A percentile compares a stretch with the other conserved stretches of the same genome.
phyloP scores from a whole-genome alignment of 768 basidiomycete genomes.

The Lactarius sanguifluus region DNA sequence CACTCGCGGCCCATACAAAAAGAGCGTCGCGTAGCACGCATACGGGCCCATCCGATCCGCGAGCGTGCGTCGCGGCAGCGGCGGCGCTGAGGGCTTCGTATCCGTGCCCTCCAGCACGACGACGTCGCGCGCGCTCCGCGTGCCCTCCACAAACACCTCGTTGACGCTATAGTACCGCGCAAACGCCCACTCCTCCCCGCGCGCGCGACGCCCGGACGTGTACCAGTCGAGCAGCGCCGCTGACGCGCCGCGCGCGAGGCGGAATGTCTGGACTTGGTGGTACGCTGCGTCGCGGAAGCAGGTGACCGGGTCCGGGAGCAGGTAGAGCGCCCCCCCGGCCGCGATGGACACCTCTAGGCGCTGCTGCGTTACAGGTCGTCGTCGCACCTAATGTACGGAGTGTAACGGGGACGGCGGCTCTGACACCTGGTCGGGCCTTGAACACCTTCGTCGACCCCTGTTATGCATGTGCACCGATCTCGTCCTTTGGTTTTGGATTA shows the following conservation, averaged over 20 bases:
- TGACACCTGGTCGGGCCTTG: conserved; percentile 67
- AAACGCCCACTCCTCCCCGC: conserved; percentile 90
- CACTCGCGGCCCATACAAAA: conserved; percentile 72
- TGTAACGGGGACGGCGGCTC: conserved; percentile 43
- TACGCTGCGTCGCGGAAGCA: conserved; percentile 87
- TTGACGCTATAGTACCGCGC: conserved; percentile 82
- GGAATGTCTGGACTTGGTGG: conserved; percentile 79
- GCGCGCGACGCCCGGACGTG: conserved; percentile 80
- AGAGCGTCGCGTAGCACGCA: conserved; percentile 84
- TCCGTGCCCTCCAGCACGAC: conserved; percentile 56
- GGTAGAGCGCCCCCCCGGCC: conserved; percentile 58
- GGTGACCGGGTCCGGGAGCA: conserved; percentile 91
- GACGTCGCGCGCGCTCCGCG: conserved; percentile 71
- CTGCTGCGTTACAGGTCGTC: conserved; percentile 53
- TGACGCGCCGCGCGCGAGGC: conserved; percentile 58
- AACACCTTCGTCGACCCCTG: conserved; percentile 96
- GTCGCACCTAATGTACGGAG: background rate
- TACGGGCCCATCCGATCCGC: conserved; percentile 71
- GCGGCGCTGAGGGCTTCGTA: conserved; percentile 15
- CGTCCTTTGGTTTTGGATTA: background rate
- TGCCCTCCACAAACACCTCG: conserved; percentile 68
- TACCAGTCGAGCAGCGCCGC: conserved; percentile 86
- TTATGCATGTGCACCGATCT: background rate
- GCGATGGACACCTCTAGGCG: conserved; percentile 58
- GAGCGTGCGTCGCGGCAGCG: conserved; percentile 48